phyloP scores from a whole-genome alignment of 164 flowering plant species.

The Brasenia schreberi region DNA sequence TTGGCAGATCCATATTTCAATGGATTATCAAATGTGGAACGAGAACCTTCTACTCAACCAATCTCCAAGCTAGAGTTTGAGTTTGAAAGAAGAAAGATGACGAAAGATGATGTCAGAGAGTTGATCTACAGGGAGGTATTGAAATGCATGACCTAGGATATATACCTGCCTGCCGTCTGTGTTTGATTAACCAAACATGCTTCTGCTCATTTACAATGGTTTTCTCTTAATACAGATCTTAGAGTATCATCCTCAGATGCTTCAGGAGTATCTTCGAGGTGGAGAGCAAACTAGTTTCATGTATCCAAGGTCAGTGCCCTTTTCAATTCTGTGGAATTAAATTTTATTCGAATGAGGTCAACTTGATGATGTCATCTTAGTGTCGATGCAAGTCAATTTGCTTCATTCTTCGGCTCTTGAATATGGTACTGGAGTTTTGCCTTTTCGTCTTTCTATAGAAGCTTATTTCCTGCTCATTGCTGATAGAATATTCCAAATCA shows the following conservation, averaged over 20 bases:
- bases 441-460: too few species aligned
- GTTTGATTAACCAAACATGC: too few species aligned
- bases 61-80: slow-evolving; percentile 94
- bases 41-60: slow-evolving; percentile 69
- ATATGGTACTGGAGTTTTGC: too few species aligned
- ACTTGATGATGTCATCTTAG: too few species aligned
- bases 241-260: slow-evolving; percentile 99
- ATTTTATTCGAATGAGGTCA: too few species aligned
- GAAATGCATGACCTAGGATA: background rate
- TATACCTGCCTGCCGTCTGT: too few species aligned
- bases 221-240: slow-evolving; percentile 33
- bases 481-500: too few species aligned
- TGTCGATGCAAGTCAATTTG: too few species aligned
- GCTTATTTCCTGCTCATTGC: too few species aligned
- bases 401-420: too few species aligned
- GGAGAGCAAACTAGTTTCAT: slow-evolving; percentile 68
- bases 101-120: slow-evolving; percentile 80
- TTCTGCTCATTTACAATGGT: too few species aligned
- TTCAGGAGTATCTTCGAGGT: slow-evolving; percentile 79
- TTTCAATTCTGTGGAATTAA: background rate
- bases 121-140: slow-evolving; percentile 86
- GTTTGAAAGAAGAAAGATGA: slow-evolving; percentile 76
- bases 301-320: slow-evolving; percentile 74
- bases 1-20: slow-evolving; percentile 79
- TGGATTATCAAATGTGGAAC: slow-evolving; percentile 65